A percentile compares a stretch with the other conserved stretches of the same genome.
phyloP scores from a whole-genome alignment of 768 basidiomycete species.

The Tylopilus balloui region DNA sequence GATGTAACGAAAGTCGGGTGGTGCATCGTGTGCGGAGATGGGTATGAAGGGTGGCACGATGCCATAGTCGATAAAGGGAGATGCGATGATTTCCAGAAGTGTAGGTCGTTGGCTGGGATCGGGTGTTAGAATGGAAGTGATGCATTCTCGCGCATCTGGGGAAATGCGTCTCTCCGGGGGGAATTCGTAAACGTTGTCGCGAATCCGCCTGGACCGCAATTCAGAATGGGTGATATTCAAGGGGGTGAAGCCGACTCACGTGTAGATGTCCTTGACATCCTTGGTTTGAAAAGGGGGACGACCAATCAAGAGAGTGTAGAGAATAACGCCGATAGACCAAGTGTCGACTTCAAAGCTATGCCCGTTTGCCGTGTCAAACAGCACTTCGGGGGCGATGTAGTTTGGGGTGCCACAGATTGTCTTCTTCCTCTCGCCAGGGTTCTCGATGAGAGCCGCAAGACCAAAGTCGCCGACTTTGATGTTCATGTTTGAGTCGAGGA shows the following conservation, averaged over 20 bases:
- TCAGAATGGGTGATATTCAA: background rate
- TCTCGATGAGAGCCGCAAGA: conserved; percentile 93
- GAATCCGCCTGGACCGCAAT: conserved; percentile 64
- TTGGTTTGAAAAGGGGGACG: conserved; percentile 99
- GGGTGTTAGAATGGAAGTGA: conserved; percentile 80
- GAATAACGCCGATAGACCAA: conserved; percentile 95
- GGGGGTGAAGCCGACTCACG: conserved; percentile 44
- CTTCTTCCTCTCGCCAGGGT: conserved; percentile 95
- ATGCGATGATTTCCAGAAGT: conserved; percentile 78
- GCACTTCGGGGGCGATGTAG: conserved; percentile 96
- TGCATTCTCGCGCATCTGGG: conserved; percentile 65
- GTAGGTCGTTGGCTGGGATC: conserved; percentile 80
- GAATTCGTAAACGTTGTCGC: conserved; percentile 90
- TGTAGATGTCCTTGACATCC: conserved; percentile 94
- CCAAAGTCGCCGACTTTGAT: conserved; percentile 98
- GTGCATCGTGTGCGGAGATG: conserved; percentile 64
- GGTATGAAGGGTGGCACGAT: conserved; percentile 81
- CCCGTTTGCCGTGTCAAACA: conserved; percentile 93
- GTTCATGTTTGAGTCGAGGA: conserved; percentile 89
- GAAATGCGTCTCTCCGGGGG: conserved; percentile 74
- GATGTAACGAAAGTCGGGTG: conserved; percentile 74
- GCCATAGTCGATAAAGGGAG: conserved; percentile 79
- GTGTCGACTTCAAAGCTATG: conserved; percentile 99
- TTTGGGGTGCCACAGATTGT: conserved; percentile 99
- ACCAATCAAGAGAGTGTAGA: conserved; percentile 92